A percentile compares a stretch with the other conserved stretches of the same genome.
These are phyloP conservation scores for Phlebiopsis flavidoalba DNA, from an alignment of 768 basidiomycete species.

Conservation along the genomic window DNA sequence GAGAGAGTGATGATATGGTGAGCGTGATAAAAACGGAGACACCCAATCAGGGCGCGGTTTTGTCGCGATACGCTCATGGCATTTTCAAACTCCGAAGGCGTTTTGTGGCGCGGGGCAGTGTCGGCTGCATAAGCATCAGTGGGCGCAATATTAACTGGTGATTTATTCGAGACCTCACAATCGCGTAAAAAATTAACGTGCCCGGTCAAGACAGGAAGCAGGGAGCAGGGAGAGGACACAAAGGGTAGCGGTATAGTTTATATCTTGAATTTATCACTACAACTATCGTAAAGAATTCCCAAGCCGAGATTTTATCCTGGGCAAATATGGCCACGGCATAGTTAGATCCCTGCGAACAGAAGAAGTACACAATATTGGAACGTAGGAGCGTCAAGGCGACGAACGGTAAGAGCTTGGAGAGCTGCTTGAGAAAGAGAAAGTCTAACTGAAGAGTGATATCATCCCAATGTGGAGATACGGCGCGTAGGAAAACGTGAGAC, in stretches of 20 bases:
- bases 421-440: background rate
- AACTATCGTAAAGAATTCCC: background rate
- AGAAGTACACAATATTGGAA: background rate
- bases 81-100: background rate
- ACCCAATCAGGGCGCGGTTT: too few relatives aligned
- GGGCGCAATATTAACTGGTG: too few relatives aligned
- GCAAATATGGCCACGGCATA: background rate
- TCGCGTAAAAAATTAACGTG: too few relatives aligned
- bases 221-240: background rate
- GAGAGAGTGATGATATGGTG: background rate
- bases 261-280: background rate
- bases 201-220: too few relatives aligned
- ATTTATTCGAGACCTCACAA: too few relatives aligned
- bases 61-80: too few relatives aligned
- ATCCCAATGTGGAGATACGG: background rate
- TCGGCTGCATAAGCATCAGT: background rate
- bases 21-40: background rate
- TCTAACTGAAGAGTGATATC: background rate
- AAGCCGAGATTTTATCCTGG: background rate
- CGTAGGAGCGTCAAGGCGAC: background rate
- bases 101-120: background rate
- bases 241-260: background rate
- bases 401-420: too few relatives aligned
- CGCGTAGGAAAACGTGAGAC: background rate
- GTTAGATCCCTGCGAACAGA: background rate